A percentile compares a stretch with the other conserved stretches of the same genome.
Evolutionary conservation across 768 basidiomycete species (phyloP).

Genomic region (Tylopilus subfusipes): DNA sequence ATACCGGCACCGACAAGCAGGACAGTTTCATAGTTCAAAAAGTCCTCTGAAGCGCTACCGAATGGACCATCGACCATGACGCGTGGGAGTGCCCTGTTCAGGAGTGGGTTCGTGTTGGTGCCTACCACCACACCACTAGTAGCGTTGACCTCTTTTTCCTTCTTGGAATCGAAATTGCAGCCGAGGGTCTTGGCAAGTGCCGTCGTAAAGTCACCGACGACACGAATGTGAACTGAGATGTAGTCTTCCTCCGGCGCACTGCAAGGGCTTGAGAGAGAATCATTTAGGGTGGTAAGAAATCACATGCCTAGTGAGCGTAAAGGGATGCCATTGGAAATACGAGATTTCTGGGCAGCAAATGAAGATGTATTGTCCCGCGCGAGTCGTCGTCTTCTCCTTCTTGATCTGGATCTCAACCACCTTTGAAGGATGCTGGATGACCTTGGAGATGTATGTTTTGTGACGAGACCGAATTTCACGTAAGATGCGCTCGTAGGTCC

Average conservation of each 20-base stretch:
- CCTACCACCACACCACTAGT: conserved; percentile 60
- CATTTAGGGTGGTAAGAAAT: background rate
- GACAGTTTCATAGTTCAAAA: conserved; percentile 84
- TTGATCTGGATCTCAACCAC: conserved; percentile 97
- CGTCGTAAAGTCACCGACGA: conserved; percentile 88
- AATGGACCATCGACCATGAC: conserved; percentile 98
- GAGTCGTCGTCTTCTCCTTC: conserved; percentile 82
- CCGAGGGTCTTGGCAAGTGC: conserved; percentile 80
- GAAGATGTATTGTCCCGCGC: conserved; percentile 94
- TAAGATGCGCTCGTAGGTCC: conserved; percentile 83
- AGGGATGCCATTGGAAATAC: conserved; percentile 97
- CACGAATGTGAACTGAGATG: conserved; percentile 89
- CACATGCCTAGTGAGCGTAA: conserved; percentile 79
- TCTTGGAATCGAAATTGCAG: conserved; percentile 67
- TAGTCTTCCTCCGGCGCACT: conserved; percentile 96
- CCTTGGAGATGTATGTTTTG: conserved; percentile 88
- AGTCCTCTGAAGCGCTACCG: conserved; percentile 89
- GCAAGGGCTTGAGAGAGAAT: background rate
- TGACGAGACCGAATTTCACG: conserved; percentile 92
- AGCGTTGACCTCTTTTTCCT: conserved; percentile 42
- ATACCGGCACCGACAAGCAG: conserved; percentile 93
- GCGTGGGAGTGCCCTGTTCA: conserved; percentile 77
- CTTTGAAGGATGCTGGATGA: conserved; percentile 92
- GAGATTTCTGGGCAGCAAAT: conserved; percentile 86
- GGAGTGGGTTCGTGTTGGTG: conserved; percentile 50